Evolutionary conservation across 495 filamentous ascomycete species (phyloP).

Genomic region (Sordaria brevicollis): DNA sequence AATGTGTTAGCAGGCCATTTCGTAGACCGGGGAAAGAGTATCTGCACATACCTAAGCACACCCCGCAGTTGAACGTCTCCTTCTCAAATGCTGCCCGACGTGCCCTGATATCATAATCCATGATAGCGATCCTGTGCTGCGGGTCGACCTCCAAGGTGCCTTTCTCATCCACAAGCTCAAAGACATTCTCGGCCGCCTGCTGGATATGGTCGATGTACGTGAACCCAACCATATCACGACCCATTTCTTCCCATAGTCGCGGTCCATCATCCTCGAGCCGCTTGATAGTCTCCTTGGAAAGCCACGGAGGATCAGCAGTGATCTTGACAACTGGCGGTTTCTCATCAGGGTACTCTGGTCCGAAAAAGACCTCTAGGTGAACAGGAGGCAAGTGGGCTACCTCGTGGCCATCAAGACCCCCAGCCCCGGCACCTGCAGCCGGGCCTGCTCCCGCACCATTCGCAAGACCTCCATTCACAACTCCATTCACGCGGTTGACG

Average conservation of each 20-base stretch:
- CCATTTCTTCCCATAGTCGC: constrained; percentile 73
- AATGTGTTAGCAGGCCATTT: constrained; percentile 13
- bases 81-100: constrained; percentile 65
- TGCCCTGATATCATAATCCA: constrained; percentile 69
- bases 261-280: constrained; percentile 50
- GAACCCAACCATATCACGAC: constrained; percentile 66
- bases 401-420: constrained; percentile 44
- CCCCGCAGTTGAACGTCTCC: constrained; percentile 79
- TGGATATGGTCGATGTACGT: constrained; percentile 81
- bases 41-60: constrained; percentile 55
- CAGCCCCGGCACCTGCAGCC: background rate
- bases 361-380: constrained; percentile 55
- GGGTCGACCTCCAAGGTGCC: constrained; percentile 43
- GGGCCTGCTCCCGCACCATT: background rate
- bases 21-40: background rate
- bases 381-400: constrained; percentile 72
- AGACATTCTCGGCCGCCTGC: constrained; percentile 64
- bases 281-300: constrained; percentile 46
- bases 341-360: constrained; percentile 62
- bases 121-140: constrained; percentile 58
- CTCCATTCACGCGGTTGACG: constrained; percentile 3
- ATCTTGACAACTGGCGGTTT: constrained; percentile 57
- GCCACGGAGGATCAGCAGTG: constrained; percentile 57
- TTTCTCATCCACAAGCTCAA: constrained; percentile 52
- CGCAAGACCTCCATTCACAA: background rate